phyloP scores from a whole-genome alignment of 2,329 filamentous ascomycete species.

The Trichoderma atroviride region DNA sequence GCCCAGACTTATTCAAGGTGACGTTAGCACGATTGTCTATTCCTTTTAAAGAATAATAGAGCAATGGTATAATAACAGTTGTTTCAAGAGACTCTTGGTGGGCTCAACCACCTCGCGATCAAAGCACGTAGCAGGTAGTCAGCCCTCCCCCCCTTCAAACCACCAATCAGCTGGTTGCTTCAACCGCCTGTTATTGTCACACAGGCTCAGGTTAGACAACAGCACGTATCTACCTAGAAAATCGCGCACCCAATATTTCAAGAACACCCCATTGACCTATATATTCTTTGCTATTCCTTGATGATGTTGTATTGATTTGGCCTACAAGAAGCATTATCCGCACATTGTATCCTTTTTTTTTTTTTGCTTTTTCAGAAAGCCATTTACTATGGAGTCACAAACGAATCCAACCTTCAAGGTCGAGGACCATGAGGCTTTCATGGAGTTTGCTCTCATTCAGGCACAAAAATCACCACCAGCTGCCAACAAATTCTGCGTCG shows the following conservation, averaged over 20 bases:
- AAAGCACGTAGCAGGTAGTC: too few relatives aligned
- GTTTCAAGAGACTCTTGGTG: too few relatives aligned
- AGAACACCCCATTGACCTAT: background rate
- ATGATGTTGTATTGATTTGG: background rate
- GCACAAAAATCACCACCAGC: constrained; percentile 44
- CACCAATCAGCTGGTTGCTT: too few relatives aligned
- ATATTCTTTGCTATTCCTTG: background rate
- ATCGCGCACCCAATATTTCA: background rate
- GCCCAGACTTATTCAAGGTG: too few relatives aligned
- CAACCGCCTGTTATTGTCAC: too few relatives aligned
- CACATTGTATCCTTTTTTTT: background rate
- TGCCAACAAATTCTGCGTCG: constrained; percentile 46
- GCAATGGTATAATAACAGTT: too few relatives aligned
- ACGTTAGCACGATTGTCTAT: too few relatives aligned
- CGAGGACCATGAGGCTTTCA: constrained; percentile 42
- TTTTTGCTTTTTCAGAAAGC: background rate
- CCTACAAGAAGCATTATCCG: background rate
- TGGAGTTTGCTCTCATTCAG: constrained; percentile 43
- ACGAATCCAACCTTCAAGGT: constrained; percentile 29
- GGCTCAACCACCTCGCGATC: too few relatives aligned
- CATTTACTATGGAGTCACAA: background rate
- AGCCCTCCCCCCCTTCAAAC: too few relatives aligned
- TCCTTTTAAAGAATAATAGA: too few relatives aligned
- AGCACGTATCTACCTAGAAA: background rate
- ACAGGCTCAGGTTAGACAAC: background rate